Conservation (phyloP, 345 rosid species). For the Rhizophora apiculata region DNA sequence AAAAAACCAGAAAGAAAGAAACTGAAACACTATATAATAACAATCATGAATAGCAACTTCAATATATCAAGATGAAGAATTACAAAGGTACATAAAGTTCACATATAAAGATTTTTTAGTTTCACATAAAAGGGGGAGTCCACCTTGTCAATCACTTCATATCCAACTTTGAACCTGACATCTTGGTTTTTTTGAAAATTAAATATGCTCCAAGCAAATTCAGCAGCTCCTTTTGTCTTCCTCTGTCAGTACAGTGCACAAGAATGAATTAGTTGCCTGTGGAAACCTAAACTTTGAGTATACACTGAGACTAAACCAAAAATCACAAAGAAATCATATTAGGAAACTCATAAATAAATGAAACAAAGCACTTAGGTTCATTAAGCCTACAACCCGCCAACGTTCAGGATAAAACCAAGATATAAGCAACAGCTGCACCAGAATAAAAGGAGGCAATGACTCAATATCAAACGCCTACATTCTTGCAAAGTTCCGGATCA, state of each 20-base stretch:
- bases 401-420: neutral
- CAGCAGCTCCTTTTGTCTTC: constrained; percentile 76
- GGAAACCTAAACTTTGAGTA: neutral
- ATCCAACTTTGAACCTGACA: constrained; percentile 75
- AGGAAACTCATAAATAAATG: no score
- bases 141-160: constrained; percentile 76
- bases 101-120: neutral
- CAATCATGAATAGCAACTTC: neutral
- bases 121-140: neutral
- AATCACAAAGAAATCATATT: neutral
- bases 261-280: constrained; percentile 5
- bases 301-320: no score
- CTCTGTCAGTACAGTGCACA: constrained; percentile 40
- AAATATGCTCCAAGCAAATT: constrained; percentile 64
- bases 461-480: constrained; percentile 3
- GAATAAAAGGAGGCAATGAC: no score
- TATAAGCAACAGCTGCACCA: no score
- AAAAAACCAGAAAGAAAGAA: no score
- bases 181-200: constrained; percentile 80
- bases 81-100: neutral
- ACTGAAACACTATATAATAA: no score
- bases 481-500: neutral
- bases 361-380: neutral
- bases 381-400: neutral
- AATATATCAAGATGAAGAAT: neutral